Evolutionary conservation across 1,284 basidiomycete genomes (phyloP).

Genomic region (Malassezia equina): DNA sequence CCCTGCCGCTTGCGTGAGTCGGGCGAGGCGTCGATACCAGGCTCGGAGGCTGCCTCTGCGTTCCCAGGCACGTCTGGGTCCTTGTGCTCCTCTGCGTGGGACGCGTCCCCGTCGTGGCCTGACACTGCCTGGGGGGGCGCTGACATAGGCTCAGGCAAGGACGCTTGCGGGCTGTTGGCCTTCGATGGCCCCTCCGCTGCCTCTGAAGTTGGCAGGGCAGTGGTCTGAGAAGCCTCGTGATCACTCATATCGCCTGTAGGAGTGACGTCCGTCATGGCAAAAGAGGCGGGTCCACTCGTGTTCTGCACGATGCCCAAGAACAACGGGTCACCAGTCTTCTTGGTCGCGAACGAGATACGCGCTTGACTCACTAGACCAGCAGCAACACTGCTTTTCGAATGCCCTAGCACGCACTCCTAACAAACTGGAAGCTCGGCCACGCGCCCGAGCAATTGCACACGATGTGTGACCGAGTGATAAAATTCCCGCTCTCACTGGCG

Average conservation of each 20-base stretch:
- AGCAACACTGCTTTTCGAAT: background rate
- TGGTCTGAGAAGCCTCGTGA: background rate
- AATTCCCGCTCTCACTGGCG: background rate
- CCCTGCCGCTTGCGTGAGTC: conserved; percentile 5
- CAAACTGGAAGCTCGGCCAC: background rate
- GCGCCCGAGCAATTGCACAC: background rate
- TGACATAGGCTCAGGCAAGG: background rate
- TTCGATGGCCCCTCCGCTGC: background rate
- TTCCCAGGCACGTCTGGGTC: background rate
- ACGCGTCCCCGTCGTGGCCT: background rate
- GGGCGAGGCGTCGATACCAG: background rate
- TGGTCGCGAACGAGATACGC: background rate
- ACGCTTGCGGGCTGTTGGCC: background rate
- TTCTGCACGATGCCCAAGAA: background rate
- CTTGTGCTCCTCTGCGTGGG: background rate
- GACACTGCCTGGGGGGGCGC: background rate
- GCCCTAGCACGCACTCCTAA: background rate
- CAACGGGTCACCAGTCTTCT: background rate
- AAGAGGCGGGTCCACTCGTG: background rate
- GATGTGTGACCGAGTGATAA: background rate
- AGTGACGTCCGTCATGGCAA: background rate
- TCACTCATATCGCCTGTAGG: background rate
- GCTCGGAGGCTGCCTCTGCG: background rate
- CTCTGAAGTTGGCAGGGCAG: background rate
- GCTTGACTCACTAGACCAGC: background rate